Evolutionary conservation across 2,329 filamentous ascomycete species (phyloP).

Genomic region (Stenocarpella maydis): DNA sequence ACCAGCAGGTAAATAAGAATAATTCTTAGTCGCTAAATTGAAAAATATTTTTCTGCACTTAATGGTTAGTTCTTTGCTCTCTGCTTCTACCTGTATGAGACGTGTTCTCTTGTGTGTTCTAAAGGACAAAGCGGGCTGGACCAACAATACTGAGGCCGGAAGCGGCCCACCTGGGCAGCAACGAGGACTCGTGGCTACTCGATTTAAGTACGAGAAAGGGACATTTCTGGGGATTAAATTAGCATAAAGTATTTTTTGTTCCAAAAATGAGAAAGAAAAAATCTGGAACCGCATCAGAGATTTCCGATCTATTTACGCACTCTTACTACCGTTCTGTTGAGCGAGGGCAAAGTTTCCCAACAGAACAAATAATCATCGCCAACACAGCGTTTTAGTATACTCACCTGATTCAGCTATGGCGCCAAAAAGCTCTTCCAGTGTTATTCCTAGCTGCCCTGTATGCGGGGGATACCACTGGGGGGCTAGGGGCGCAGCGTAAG

Average conservation of each 20-base stretch:
- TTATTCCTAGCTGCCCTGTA: neutral
- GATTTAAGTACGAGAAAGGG: neutral
- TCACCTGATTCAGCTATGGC: neutral
- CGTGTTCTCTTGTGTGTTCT: neutral
- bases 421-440: neutral
- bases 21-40: too few species aligned
- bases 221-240: neutral
- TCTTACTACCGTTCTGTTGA: neutral
- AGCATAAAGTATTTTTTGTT: neutral
- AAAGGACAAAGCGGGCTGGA: neutral
- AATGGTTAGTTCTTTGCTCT: neutral
- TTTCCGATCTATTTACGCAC: neutral
- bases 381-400: too few species aligned
- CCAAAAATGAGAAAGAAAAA: too few species aligned
- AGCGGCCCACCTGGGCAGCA: neutral
- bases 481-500: neutral
- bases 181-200: too few species aligned
- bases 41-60: neutral
- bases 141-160: neutral
- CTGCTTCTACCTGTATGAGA: neutral
- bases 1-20: too few species aligned
- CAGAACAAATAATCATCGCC: neutral
- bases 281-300: neutral
- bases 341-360: neutral
- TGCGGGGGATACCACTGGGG: neutral